Percentiles rank a stretch among this genome's conserved stretches.
These are phyloP conservation scores for Botryotinia narcissicola DNA, from an alignment of 2,329 filamentous ascomycete genomes.

Conservation along the genomic window DNA sequence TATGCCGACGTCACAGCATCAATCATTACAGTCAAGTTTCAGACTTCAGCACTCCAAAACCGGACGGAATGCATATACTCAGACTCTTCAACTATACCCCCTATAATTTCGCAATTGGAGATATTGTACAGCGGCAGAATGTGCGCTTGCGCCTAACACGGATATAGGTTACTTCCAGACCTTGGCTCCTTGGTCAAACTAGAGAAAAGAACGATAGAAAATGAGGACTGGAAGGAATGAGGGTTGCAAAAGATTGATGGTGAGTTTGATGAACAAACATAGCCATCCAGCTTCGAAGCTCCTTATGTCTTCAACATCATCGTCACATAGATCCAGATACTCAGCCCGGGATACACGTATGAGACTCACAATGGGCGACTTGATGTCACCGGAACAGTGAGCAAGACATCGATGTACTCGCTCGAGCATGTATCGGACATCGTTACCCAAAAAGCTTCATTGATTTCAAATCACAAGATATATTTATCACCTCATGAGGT, in stretches of 20 bases:
- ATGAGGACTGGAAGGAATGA: not conserved
- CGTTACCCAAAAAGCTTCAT: not conserved
- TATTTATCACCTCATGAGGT: not conserved
- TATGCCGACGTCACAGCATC: not conserved
- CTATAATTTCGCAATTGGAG: not conserved
- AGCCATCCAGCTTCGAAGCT: not conserved
- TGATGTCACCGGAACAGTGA: not conserved
- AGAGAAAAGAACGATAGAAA: not conserved
- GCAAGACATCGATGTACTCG: not conserved
- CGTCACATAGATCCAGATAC: not conserved
- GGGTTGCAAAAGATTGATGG: rapidly evolving
- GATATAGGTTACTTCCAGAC: not conserved
- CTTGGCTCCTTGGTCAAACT: not conserved
- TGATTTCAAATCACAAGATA: not conserved
- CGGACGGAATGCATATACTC: not conserved
- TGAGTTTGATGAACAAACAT: not conserved
- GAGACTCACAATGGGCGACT: too few relatives aligned
- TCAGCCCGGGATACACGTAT: not conserved
- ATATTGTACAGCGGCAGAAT: not conserved
- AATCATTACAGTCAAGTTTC: not conserved
- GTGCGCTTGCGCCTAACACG: too few relatives aligned
- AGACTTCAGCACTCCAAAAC: not conserved
- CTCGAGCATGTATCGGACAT: not conserved
- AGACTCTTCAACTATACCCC: rapidly evolving
- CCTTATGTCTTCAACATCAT: not conserved